Percentiles rank a stretch among this genome's conserved stretches.
phyloP scores from a whole-genome alignment of 148 eudicot species.

The Euryodendron excelsum region DNA sequence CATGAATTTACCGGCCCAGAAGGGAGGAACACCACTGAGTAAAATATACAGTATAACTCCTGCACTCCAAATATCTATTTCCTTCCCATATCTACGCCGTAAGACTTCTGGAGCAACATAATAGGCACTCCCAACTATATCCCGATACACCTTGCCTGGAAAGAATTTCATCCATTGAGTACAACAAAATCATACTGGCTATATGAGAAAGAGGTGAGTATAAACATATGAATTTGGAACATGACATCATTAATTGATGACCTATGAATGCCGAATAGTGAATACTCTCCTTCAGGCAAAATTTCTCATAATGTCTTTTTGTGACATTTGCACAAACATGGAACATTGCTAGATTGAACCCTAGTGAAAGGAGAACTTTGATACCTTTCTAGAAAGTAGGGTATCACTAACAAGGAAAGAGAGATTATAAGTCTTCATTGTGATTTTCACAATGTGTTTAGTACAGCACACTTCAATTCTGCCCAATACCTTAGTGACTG shows the following conservation, averaged over 20 bases:
- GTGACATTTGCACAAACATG: no score
- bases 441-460: no score
- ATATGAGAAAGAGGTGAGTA: not conserved
- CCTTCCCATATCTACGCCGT: constrained; percentile 82
- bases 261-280: no score
- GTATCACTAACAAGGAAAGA: no score
- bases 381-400: no score
- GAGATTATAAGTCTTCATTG: no score
- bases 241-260: not conserved
- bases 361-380: no score
- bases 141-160: constrained; percentile 83
- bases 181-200: not conserved
- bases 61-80: constrained; percentile 88
- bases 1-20: constrained; percentile 80
- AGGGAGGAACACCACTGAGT: constrained; percentile 95
- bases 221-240: not conserved
- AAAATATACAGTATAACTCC: constrained; percentile 91
- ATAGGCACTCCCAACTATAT: constrained; percentile 89
- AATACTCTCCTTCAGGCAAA: no score
- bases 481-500: no score
- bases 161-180: not conserved
- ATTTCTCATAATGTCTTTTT: no score
- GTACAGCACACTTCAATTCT: no score
- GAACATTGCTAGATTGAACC: no score
- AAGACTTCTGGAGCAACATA: constrained; percentile 95